Base-by-base conservation (phyloP, 495 filamentous ascomycete species). In the Parathielavia hyrcaniae region DNA sequence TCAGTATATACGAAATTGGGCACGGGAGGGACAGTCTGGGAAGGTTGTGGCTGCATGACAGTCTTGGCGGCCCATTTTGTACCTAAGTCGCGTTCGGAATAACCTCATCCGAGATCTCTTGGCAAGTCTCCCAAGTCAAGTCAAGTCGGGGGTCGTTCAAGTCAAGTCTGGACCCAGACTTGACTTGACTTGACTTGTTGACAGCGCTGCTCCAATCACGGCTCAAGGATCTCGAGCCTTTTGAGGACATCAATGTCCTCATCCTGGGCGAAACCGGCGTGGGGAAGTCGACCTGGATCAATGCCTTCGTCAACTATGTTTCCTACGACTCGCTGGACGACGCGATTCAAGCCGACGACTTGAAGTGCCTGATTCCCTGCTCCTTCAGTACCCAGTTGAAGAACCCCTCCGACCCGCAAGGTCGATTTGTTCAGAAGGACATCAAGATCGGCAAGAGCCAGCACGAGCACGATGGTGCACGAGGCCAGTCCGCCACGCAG, bases 231-330 rank as follows among this genome's bases (percentile, higher is more conserved):
- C 61, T 71, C 4, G 30, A 63, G 14, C 50, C 61, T n/a, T 57
- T 59, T 20, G 61, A 71, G 3, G 56, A 70, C 5, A 23, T 74
- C 22, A 78, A 79, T 59, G 69, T 79, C 23, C 59, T 79, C 17
- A 73, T 79, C 17, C 63, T 77, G 5, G 76, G 76, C 1, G 74
- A 75, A 50, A 75, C 69, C 0, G 75, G 75, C 1, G 74, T 76
- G 2, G 73, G 75, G 0, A 77, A 75, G 57, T 75, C 74, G 5
- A 77, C 75, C 0, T 78, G 68, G 56, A 77, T 77, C 61, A 78
- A 78, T 48, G 73, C 73, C 0, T 75, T 77, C 35, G 68, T 71
- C 60, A 78, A 78, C 46, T 78, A 78, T 50, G 57, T 78, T 3
- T 61, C 60, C 0, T 72, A 60, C 44, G 65, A 67, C 1, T 61